phyloP scores from a whole-genome alignment of 192 early-diverging fungal species.

The Podila horticola region DNA sequence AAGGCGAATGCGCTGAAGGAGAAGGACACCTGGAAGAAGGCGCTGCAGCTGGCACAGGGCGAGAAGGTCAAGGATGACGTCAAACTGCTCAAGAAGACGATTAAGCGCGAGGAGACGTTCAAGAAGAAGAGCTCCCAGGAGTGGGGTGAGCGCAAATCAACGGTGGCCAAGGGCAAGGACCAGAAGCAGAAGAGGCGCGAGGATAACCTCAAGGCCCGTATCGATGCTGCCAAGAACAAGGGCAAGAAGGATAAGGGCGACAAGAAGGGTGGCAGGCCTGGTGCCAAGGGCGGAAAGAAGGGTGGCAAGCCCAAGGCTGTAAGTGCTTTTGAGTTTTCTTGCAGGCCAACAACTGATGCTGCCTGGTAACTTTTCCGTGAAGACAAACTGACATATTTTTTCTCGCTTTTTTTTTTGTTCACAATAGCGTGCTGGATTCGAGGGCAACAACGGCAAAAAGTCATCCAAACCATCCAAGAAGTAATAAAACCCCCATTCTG shows the following conservation, averaged over 20 bases:
- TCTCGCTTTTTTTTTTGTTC: neutral
- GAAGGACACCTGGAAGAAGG: slow-evolving; percentile 85
- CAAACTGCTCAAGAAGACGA: slow-evolving; percentile 89
- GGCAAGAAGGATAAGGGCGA: slow-evolving; percentile 57
- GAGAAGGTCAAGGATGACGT: slow-evolving; percentile 94
- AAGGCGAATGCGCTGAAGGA: slow-evolving; percentile 75
- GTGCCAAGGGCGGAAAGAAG: slow-evolving; percentile 6
- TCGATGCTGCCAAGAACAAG: slow-evolving; percentile 83
- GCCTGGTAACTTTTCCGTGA: no score
- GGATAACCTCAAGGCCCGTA: slow-evolving; percentile 86
- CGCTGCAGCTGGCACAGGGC: slow-evolving; percentile 82
- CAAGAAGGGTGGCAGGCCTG: slow-evolving; percentile 3
- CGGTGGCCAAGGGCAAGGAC: slow-evolving; percentile 68
- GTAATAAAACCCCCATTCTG: slow-evolving; percentile 27
- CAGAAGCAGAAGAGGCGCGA: slow-evolving; percentile 82
- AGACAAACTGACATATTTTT: no score
- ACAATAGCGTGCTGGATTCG: slow-evolving; percentile 44
- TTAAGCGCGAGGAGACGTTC: slow-evolving; percentile 83
- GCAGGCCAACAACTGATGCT: no score
- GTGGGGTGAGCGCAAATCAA: slow-evolving; percentile 83
- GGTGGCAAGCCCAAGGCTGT: slow-evolving; percentile 57
- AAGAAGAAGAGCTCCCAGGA: slow-evolving; percentile 88
- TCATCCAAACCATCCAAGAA: slow-evolving; percentile 49
- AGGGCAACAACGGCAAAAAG: slow-evolving; percentile 50
- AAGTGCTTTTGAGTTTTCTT: slow-evolving; percentile 6